Conservation (phyloP, 306 rosid genomes). For the Castanospermum australe region DNA sequence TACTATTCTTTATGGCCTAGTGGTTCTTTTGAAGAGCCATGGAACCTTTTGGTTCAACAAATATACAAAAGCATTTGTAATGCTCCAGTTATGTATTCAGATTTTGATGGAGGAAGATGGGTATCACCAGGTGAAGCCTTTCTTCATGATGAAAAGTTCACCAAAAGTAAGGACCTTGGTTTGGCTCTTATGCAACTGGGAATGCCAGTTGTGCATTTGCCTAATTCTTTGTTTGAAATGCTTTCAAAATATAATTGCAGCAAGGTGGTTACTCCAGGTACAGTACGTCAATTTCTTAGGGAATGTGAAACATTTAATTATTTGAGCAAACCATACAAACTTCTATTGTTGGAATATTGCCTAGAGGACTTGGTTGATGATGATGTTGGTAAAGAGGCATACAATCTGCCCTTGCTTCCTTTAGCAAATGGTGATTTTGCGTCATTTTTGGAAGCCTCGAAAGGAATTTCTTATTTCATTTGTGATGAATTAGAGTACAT, state of each 20-base stretch:
- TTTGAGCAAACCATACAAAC: constrained; percentile 60
- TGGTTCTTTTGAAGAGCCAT: constrained; percentile 97
- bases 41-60: constrained; percentile 77
- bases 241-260: constrained; percentile 62
- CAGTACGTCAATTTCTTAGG: constrained; percentile 81
- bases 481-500: constrained; percentile 78
- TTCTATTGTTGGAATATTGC: constrained; percentile 88
- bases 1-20: constrained; percentile 89
- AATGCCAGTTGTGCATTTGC: constrained; percentile 87
- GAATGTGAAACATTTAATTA: constrained; percentile 44
- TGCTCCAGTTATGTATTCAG: constrained; percentile 72
- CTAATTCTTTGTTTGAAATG: constrained; percentile 60
- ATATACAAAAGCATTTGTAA: constrained; percentile 61
- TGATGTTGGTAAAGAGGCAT: constrained; percentile 79
- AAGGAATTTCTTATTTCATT: constrained; percentile 71
- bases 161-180: constrained; percentile 70
- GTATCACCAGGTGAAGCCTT: constrained; percentile 81
- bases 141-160: constrained; percentile 78
- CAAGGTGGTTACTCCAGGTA: constrained; percentile 80
- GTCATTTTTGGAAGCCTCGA: constrained; percentile 57
- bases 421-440: constrained; percentile 90
- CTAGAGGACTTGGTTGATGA: constrained; percentile 89
- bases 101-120: constrained; percentile 88
- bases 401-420: constrained; percentile 78
- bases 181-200: constrained; percentile 73